Conservation (phyloP, 2,329 filamentous ascomycete genomes). For the Aspergillus terreus region DNA sequence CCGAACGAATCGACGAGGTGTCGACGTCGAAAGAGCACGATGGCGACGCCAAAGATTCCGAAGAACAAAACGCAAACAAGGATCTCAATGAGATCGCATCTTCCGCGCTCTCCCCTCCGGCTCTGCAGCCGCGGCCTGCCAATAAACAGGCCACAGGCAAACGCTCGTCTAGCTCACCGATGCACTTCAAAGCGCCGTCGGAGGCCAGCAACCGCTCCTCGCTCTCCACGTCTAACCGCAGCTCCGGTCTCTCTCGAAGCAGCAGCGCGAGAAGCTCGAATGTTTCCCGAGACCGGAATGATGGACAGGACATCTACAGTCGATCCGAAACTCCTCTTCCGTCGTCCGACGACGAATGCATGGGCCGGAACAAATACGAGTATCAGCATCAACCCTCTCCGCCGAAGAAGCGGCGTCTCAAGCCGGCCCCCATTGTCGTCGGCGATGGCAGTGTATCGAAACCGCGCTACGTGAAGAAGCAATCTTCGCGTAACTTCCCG, state of each 20-base stretch:
- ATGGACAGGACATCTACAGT: constrained; percentile 12
- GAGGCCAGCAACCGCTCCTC: constrained; percentile 10
- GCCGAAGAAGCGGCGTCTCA: constrained; percentile 11
- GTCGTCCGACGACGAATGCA: constrained; percentile 41
- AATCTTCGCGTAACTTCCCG: constrained; percentile 5
- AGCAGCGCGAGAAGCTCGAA: constrained; percentile 21
- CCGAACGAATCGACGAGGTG: background rate
- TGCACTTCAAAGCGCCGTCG: background rate
- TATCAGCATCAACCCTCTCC: constrained; percentile 6
- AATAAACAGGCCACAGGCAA: constrained; percentile 7
- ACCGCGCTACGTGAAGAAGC: constrained; percentile 7
- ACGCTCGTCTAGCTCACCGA: constrained; percentile 18
- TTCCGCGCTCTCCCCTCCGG: constrained; percentile 24
- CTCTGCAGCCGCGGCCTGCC: constrained; percentile 14
- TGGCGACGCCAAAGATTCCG: background rate
- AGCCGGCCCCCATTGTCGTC: constrained; percentile 7
- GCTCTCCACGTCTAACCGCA: constrained; percentile 9
- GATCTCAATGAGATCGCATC: background rate
- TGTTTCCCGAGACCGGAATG: constrained; percentile 13
- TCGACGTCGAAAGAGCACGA: background rate
- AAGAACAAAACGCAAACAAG: background rate
- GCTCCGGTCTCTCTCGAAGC: constrained; percentile 18
- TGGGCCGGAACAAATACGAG: constrained; percentile 14
- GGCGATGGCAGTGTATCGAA: constrained; percentile 5
- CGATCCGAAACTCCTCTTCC: constrained; percentile 33